Evolutionary conservation across 2,329 filamentous ascomycete species (phyloP).

Genomic region (Lasiodiplodia theobromae): DNA sequence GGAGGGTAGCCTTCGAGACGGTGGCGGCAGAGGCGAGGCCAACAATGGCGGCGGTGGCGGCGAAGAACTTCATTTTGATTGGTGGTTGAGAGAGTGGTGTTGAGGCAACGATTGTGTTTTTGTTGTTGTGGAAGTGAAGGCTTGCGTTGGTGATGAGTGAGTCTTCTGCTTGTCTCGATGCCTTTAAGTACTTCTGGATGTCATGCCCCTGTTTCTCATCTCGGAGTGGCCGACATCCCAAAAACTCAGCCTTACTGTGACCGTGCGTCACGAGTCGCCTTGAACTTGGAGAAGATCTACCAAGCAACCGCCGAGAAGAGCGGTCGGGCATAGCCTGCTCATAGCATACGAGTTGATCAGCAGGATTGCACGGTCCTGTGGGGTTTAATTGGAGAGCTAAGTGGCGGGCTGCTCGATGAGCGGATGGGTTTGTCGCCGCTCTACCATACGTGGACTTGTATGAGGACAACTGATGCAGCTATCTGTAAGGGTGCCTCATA

Average conservation of each 20-base stretch:
- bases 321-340: neutral
- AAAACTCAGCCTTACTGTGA: neutral
- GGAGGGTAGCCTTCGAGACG: conserved; percentile 21
- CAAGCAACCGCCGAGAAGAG: no score
- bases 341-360: conserved; percentile 9
- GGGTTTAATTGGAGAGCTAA: neutral
- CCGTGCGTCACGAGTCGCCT: neutral
- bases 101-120: neutral
- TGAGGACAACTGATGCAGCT: neutral
- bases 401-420: neutral
- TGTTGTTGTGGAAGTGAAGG: neutral
- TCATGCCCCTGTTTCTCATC: neutral
- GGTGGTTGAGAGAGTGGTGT: neutral
- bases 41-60: conserved; percentile 4
- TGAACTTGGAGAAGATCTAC: conserved; percentile 1
- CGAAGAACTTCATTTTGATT: conserved; percentile 21
- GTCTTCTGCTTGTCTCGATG: neutral
- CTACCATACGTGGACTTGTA: neutral
- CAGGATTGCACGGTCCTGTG: neutral
- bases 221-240: neutral
- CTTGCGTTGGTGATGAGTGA: neutral
- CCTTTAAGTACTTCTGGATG: neutral
- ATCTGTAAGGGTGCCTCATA: neutral
- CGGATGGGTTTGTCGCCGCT: neutral
- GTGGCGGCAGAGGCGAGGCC: conserved; percentile 24